Base-by-base conservation (phyloP, 257 asterid species). In the Solanum etuberosum region DNA sequence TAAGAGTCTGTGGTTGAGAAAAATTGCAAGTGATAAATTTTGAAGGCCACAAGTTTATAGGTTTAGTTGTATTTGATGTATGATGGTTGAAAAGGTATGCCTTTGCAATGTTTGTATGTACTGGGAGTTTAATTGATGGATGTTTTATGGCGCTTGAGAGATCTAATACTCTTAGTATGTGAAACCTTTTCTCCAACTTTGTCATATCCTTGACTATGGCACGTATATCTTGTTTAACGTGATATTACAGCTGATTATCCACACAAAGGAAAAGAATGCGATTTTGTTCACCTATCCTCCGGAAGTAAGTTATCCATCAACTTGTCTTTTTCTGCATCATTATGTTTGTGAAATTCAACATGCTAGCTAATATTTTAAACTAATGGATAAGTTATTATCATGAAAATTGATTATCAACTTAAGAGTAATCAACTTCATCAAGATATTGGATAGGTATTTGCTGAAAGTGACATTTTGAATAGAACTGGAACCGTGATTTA, bases 271-370 rank as follows among this genome's bases (percentile, higher is more conserved):
- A 85, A 96, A 93, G 94, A 93, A 96, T 46, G 98, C 98, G 40
- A 93, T 97, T 90, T 90, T 97, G 81, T 96, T 93, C 90, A 97
- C 99, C 82, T 93, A 96, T 89, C 94, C 99, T 83, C 98, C 95
- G 9, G 90, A 91, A 8, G 99, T 97, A 91, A 95, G 99, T 91
- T 88, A 42, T 85, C 72, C 27, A 6, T 80, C 18, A 46, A 16
- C 85, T 9, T 46, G 27, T 38, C 65, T 46, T 80, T 78, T 29
- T 80, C 13, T 31, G 63, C 85, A 80, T 12, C 35, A 42, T 16
- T 80, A 46, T 80, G 63, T 29, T 46, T 46, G 42, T 46, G 85
- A 80, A 80, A 80, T 3, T 46, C 63, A 78, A 80, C 42, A 27
- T 27, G 85, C 42, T 46, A 16, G 85, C 20, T 29, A 43, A 27